Base-by-base conservation (phyloP, 2,329 filamentous ascomycete genomes). In the Dactylellina parvicollis region DNA sequence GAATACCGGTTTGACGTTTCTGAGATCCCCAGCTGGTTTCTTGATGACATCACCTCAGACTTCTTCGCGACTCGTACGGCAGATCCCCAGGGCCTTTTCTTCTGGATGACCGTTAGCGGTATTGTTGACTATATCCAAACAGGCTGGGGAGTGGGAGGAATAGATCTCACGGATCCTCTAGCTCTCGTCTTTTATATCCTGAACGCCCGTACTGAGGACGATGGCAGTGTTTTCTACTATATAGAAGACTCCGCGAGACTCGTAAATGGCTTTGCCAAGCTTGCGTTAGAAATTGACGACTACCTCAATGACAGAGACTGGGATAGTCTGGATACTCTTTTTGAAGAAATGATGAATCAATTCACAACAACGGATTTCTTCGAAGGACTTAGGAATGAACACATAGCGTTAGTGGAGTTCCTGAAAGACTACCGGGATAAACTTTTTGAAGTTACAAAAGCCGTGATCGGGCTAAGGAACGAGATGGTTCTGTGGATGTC, bases 261-360 rank as follows among this genome's bases (percentile, higher is more conserved):
- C 10, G n/a, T 26, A 16, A 22, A 26, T 1, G 18, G 34, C 2
- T 28, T 56, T 16, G 30, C 1, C 2, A 28, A 8, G 7, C 12
- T 56, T 12, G 49, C 8, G 32, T 10, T 10, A 18, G 12, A 24
- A 8, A 30, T 57, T 3, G 40, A 49, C 20, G 12, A 20, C 3
- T 66, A 49, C 38, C 22, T 57, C n/a, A 49, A 42, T 22, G 20
- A 30, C 14, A 36, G 40, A 32, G 50, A 66, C 10, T 50, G 61
- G 61, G 30, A 49, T 24, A 30, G 50, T 28, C 40, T 66, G 2
- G 18, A 26, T 9, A 5, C 20, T 7, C 18, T 42, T 14, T 65
- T 46, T 18, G 26, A 20, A 4, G 16, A 14, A 4, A 2, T 46
- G n/a, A 38, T 1, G 22, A 22, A 10, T 0, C 36, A 52, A 2